These are phyloP conservation scores for Gossypium sturtianum DNA, from an alignment of 345 rosid genomes.

Conservation along the genomic window DNA sequence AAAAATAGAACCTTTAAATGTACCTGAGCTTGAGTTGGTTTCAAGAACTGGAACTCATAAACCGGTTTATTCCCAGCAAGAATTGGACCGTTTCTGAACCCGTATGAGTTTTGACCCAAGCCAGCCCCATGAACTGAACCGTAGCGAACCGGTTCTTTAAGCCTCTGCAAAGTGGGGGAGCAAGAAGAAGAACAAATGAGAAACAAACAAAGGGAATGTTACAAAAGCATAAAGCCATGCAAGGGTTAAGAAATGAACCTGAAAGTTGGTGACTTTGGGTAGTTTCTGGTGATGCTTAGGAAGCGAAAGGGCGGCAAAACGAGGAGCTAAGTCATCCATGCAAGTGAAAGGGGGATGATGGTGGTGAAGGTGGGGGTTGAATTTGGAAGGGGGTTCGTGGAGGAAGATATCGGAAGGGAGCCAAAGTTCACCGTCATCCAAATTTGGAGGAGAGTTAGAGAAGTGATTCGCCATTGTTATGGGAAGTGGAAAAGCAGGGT, in stretches of 20 bases:
- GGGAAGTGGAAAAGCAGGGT: not conserved
- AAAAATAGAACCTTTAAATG: not conserved
- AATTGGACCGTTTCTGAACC: not conserved
- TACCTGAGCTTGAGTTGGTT: conserved; percentile 15
- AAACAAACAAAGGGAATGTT: not conserved
- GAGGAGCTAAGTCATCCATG: conserved; percentile 28
- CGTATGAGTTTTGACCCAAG: conserved; percentile 3
- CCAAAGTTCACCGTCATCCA: conserved; percentile 36
- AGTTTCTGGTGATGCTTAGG: conserved; percentile 8
- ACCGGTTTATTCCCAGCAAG: conserved; percentile 13
- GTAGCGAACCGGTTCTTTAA: conserved; percentile 5
- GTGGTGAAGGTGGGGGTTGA: not conserved
- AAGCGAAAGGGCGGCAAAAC: conserved; percentile 26
- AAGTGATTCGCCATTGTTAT: conserved; percentile 16
- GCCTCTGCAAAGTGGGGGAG: not conserved
- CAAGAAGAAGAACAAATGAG: not conserved
- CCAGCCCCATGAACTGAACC: not conserved
- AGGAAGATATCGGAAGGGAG: conserved; percentile 32
- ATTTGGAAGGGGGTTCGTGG: conserved; percentile 17
- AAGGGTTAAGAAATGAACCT: conserved; percentile 11
- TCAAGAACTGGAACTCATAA: conserved; percentile 11
- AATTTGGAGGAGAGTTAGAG: conserved; percentile 19
- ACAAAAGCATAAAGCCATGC: not conserved
- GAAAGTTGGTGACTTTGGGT: not conserved
- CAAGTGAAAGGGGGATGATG: not conserved